Base-by-base conservation (phyloP, 1,284 basidiomycete genomes). In the Trichosporon faecale region DNA sequence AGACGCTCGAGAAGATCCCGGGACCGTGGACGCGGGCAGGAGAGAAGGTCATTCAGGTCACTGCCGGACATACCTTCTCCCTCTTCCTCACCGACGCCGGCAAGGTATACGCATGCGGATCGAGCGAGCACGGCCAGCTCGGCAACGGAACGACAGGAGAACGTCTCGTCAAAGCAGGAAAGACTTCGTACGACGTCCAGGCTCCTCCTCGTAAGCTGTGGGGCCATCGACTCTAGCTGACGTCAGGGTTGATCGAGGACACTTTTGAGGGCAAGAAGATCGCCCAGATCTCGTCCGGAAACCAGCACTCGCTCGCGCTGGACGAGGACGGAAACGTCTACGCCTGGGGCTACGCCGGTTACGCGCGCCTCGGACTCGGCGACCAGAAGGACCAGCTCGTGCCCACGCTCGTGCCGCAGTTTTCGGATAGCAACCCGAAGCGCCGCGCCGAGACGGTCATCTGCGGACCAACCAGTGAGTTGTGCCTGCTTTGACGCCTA, bases 111-210 rank as follows among this genome's bases (percentile, higher is more conserved):
- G 88, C 93, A 0, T 90, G 93, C 74, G 95, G 95, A 40, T 94
- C 91, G 68, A 91, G 90, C n/a, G 94, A 97, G 82, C 90, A 93
- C 74, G 95, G 95, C 1, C 94, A 97, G 76, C 86, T 98, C 0
- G 95, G 94, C 0, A 95, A 94, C 77, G 95, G 95, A 16, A 88
- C 89, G 31, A 64, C 73, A 67, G 78, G 77, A 18, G 93, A 95
- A 82, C 88, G 93, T 52, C 91, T 96, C 71, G 89, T 90, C 7
- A 91, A 91, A 2, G 92, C 89, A 44, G 92, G 92, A 74, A 93
- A 93, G 80, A 88, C 90, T 0, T 89, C 88, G 11, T 96, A 88
- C 76, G 93, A 94, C 79, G 87, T 91, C n/a, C 89, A 92, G 77
- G 83, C 86, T 21, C 87, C 89, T 14, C 92, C 94, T 27, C 85